A percentile compares a stretch with the other conserved stretches of the same genome.
Evolutionary conservation across 257 asterid genomes (phyloP).

Genomic region (Scutellaria minor): DNA sequence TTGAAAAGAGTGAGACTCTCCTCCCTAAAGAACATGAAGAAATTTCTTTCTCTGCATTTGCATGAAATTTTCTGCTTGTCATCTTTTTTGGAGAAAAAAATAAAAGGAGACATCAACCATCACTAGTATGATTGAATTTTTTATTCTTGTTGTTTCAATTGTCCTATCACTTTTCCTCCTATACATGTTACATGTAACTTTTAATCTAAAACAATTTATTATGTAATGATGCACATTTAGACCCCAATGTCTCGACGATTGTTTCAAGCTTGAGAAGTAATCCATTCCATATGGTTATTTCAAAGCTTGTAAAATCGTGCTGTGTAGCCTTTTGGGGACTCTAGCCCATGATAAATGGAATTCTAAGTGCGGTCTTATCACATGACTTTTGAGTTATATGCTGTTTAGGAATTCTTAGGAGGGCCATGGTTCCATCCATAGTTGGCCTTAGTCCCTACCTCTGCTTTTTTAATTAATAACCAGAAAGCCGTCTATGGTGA

Average conservation of each 20-base stretch:
- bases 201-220: not conserved
- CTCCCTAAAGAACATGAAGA: not conserved
- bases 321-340: not conserved
- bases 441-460: not conserved
- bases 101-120: not conserved
- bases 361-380: conserved; percentile 14
- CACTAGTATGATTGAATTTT: conserved; percentile 7
- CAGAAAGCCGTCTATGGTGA: not conserved
- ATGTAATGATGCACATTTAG: not conserved
- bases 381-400: not conserved
- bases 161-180: conserved; percentile 1
- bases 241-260: not conserved
- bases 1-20: conserved; percentile 65
- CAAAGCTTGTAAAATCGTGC: not conserved
- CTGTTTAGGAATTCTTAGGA: not conserved
- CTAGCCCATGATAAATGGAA: not conserved
- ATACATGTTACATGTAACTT: not conserved
- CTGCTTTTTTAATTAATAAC: not conserved
- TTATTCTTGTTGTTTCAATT: not conserved
- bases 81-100: not conserved
- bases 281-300: conserved; percentile 10
- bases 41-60: conserved; percentile 15
- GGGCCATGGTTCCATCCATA: not conserved
- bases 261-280: not conserved
- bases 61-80: not conserved